phyloP scores from a whole-genome alignment of 1,139 yeast species.

The Pichia kudriavzevii region DNA sequence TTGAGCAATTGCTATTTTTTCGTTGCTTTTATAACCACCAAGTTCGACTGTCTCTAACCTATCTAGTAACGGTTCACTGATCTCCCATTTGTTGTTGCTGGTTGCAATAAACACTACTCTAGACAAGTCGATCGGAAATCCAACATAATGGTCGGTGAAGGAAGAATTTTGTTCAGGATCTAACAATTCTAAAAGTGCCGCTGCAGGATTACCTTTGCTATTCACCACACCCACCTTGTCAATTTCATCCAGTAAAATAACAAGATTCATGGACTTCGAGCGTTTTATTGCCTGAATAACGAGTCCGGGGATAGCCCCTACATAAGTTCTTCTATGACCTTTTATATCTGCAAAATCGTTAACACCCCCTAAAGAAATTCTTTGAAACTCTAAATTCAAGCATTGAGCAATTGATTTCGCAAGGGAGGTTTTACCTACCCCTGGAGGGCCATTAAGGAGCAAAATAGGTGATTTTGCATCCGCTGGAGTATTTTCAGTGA shows the following conservation, averaged over 20 bases:
- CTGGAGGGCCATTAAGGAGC: constrained; percentile 89
- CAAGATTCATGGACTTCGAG: constrained; percentile 77
- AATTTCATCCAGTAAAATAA: constrained; percentile 81
- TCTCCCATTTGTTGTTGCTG: constrained; percentile 72
- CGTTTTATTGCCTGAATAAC: constrained; percentile 73
- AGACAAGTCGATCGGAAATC: constrained; percentile 81
- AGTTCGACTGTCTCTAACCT: constrained; percentile 80
- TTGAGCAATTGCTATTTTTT: constrained; percentile 67
- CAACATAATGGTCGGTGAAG: constrained; percentile 80
- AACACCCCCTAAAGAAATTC: constrained; percentile 83
- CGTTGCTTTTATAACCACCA: constrained; percentile 75
- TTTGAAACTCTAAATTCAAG: constrained; percentile 69
- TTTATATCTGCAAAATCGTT: constrained; percentile 87
- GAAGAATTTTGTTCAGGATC: constrained; percentile 85
- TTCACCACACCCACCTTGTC: constrained; percentile 66
- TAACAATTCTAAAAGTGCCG: constrained; percentile 80
- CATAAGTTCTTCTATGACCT: constrained; percentile 89
- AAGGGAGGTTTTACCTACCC: constrained; percentile 88
- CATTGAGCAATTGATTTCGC: constrained; percentile 84
- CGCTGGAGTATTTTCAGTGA: constrained; percentile 22
- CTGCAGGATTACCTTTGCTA: constrained; percentile 83
- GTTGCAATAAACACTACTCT: constrained; percentile 83
- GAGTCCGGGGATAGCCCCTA: constrained; percentile 91
- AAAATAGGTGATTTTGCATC: constrained; percentile 53
- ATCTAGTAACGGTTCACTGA: constrained; percentile 76